Base-by-base conservation (phyloP, 768 basidiomycete species). In the Tulasnella sp. region DNA sequence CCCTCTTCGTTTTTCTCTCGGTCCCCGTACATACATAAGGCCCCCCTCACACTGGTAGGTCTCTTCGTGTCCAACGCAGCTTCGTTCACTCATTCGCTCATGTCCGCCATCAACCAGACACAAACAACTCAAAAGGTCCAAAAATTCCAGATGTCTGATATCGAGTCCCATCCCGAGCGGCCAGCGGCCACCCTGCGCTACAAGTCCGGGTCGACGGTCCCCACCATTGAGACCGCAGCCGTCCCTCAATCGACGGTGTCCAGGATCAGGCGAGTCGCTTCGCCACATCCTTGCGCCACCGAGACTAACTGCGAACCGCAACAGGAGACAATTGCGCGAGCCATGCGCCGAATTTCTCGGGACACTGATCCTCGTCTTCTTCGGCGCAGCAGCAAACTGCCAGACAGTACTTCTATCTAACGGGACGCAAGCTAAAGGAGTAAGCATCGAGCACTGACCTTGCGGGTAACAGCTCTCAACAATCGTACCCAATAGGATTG, bases 301-400 rank as follows among this genome's bases (percentile, higher is more conserved):
- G 27, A 34, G 4, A 19, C 31, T 68, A 36, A 68, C 14, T 68
- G 56, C 62, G 1, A 40, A 68, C 7, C 44, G 19, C 76, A 24
- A 27, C 31, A 80, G 74, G 44, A 24, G 40, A 18, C 82, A 83
- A 62, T 83, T 92, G 62, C 87, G 89, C 79, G 92, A 93, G 84
- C 88, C 91, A 19, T 87, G 87, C 44, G 92, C 91, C 19, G 92
- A 92, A 83, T 91, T 92, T 81, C 82, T 92, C 68, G 91, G 91
- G n/a, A 87, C 88, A 14, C 88, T 74, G 5, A 74, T 74, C 44
- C 73, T 74, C 73, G 73, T 74, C 18, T 74, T 74, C 39, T 74
- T 74, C 88, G 82, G 91, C 36, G 85, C 85, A 62, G 91, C 91
- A 71, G 88, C 88, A 52, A 86, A 89, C 79, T 91, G 89, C 82